Conservation (phyloP, 768 basidiomycete genomes). For the Pholiota conissans region DNA sequence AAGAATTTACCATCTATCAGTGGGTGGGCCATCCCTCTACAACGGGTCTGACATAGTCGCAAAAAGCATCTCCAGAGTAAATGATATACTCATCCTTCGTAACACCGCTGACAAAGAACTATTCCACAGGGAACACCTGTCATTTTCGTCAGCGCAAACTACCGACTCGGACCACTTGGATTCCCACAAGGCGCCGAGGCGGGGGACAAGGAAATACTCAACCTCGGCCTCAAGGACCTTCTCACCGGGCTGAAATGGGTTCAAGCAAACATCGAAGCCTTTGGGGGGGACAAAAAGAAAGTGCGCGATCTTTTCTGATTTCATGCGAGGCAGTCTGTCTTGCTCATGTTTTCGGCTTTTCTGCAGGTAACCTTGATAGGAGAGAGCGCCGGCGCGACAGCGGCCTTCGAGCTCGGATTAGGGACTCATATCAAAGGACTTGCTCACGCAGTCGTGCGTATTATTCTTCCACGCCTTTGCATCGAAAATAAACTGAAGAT, state of each 20-base stretch:
- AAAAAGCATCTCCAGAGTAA: slow-evolving; percentile 29
- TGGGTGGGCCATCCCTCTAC: slow-evolving; percentile 22
- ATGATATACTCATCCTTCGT: no score
- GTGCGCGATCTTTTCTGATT: no score
- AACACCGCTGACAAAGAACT: no score
- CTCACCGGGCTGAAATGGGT: slow-evolving; percentile 48
- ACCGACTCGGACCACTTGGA: slow-evolving; percentile 46
- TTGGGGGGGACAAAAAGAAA: slow-evolving; percentile 50
- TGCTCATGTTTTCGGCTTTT: background rate
- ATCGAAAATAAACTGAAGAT: background rate
- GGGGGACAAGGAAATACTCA: slow-evolving; percentile 29
- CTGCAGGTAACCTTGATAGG: slow-evolving; percentile 46
- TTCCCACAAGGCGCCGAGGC: no score
- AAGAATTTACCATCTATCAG: slow-evolving; percentile 14
- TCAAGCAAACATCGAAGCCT: slow-evolving; percentile 52
- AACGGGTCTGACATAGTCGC: slow-evolving; percentile 29
- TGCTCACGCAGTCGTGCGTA: slow-evolving; percentile 24
- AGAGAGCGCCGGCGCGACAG: slow-evolving; percentile 47
- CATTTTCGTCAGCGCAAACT: slow-evolving; percentile 35
- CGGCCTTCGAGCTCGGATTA: slow-evolving; percentile 30
- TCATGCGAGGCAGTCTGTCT: no score
- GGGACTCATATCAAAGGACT: slow-evolving; percentile 22
- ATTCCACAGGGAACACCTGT: slow-evolving; percentile 39
- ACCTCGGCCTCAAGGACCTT: slow-evolving; percentile 45
- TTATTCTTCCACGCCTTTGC: no score